A percentile compares a stretch with the other conserved stretches of the same genome.
These are phyloP conservation scores for Xylaria hypoxylon DNA, from an alignment of 2,329 filamentous ascomycete genomes.

Conservation along the genomic window DNA sequence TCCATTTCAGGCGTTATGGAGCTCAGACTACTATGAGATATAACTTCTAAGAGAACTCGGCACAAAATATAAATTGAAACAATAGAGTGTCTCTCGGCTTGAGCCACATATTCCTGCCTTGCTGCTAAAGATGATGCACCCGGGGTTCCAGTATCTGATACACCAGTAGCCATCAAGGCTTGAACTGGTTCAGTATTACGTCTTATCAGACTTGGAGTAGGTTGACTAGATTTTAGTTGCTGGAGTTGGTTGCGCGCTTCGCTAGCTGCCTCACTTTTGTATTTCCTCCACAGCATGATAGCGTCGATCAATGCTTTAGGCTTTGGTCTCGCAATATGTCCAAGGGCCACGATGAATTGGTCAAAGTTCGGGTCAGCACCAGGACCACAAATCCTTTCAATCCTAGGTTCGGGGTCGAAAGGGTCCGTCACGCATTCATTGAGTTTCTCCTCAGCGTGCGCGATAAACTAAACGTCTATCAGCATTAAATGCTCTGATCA, in stretches of 20 bases:
- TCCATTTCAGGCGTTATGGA: constrained; percentile 92
- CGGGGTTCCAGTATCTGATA: constrained; percentile 49
- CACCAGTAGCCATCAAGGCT: constrained; percentile 50
- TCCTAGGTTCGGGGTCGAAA: constrained; percentile 82
- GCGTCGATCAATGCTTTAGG: constrained; percentile 96
- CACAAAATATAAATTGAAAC: constrained; percentile 97
- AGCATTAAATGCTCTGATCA: constrained; percentile 43
- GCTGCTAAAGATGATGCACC: constrained; percentile 57
- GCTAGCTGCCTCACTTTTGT: constrained; percentile 89
- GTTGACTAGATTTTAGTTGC: constrained; percentile 59
- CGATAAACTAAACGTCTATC: constrained; percentile 76
- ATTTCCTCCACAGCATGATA: constrained; percentile 98
- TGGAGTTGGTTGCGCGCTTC: constrained; percentile 71
- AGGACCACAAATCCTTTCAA: constrained; percentile 91
- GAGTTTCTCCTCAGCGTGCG: constrained; percentile 95
- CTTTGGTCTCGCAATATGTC: constrained; percentile 93
- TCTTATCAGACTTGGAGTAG: constrained; percentile 66
- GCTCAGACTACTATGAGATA: constrained; percentile 85
- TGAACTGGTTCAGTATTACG: constrained; percentile 81
- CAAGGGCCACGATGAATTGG: constrained; percentile 90
- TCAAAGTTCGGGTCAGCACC: constrained; percentile 91
- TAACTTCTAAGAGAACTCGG: constrained; percentile 91
- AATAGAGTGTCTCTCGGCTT: constrained; percentile 89
- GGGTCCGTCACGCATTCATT: constrained; percentile 85
- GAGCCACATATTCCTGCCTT: constrained; percentile 77